Base-by-base conservation (phyloP, 1,284 basidiomycete genomes). In the Agaricales sp. region DNA sequence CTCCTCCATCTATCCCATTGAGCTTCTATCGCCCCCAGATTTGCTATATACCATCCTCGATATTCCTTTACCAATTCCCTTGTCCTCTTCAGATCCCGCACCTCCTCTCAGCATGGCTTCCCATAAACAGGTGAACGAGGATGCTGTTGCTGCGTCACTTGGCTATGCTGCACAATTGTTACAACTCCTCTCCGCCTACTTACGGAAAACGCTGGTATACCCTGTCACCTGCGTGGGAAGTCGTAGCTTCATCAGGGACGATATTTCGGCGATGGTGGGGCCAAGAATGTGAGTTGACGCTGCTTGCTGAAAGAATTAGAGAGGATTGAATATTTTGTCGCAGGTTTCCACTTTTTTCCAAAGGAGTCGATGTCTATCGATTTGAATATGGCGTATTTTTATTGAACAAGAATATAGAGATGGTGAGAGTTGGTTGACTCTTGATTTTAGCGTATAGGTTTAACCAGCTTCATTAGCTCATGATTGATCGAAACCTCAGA, bases 381-480 rank as follows among this genome's bases (percentile, higher is more conserved):
- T 99, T 96, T 63, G 95, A 99, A 63, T 99, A 99, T 67, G 96
- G 86, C 6, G 93, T 98, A 2, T 99, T 96, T 63, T 67, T 99
- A 45, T 72, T 99, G 35, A 99, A 99, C 71, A 99, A 99, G 68
- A 76, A 99, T 63, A 92, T 99, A 55, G 95, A 99, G 68, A 74
- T 92, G 75, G 92, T 93, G 57, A 57, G 78, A 58, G 48, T 30
- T 49, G 43, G 47, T 21, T 52, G 44, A 11, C 51, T 49, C 49
- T 46, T 48, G 46, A 3, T 51, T 50, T 48, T 61, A 39, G 53
- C 45, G 46, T 55, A 22, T 57, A 44, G 38, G 45, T 53, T 54
- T 50, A 51, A 49, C 49, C 53, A 24, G 46, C 26, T 53, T 25
- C 30, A 44, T 44, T 48, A 96, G 91, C 77, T 96, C 50, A 95